phyloP scores from a whole-genome alignment of 768 basidiomycete genomes.

The Rhizopogon vesiculosus region DNA sequence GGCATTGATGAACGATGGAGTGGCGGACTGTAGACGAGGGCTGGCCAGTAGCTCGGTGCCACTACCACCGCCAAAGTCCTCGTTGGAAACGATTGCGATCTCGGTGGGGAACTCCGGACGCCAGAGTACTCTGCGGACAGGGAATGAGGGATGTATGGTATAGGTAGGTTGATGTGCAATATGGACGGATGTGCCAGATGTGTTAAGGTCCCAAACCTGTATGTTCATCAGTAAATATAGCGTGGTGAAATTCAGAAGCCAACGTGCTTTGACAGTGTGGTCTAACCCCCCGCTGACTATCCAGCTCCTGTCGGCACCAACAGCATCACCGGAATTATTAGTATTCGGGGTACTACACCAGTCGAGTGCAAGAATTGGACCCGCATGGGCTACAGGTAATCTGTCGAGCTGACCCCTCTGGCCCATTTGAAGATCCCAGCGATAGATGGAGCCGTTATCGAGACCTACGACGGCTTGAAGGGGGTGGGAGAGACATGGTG shows the following conservation, averaged over 20 bases:
- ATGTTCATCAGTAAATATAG: conserved; percentile 1
- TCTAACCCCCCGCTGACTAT: conserved; percentile 78
- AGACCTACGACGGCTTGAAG: conserved; percentile 65
- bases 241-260: background rate
- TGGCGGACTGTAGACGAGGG: conserved; percentile 21
- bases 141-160: conserved; percentile 68
- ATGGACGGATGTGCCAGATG: conserved; percentile 36
- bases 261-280: conserved; percentile 64
- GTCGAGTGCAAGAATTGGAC: conserved; percentile 67
- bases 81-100: conserved; percentile 66
- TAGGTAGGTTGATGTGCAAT: conserved; percentile 64
- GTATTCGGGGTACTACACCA: conserved; percentile 47
- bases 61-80: conserved; percentile 40
- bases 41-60: conserved; percentile 19
- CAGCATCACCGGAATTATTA: conserved; percentile 11
- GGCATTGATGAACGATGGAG: conserved; percentile 16
- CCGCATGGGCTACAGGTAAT: conserved; percentile 68
- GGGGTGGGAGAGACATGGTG: conserved; percentile 59
- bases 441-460: conserved; percentile 66
- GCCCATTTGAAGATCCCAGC: conserved; percentile 80
- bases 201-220: conserved; percentile 68
- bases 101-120: conserved; percentile 75
- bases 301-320: conserved; percentile 49
- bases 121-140: conserved; percentile 72
- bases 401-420: conserved; percentile 70